Evolutionary conservation across 768 basidiomycete genomes (phyloP).

Genomic region (Suillus decipiens): DNA sequence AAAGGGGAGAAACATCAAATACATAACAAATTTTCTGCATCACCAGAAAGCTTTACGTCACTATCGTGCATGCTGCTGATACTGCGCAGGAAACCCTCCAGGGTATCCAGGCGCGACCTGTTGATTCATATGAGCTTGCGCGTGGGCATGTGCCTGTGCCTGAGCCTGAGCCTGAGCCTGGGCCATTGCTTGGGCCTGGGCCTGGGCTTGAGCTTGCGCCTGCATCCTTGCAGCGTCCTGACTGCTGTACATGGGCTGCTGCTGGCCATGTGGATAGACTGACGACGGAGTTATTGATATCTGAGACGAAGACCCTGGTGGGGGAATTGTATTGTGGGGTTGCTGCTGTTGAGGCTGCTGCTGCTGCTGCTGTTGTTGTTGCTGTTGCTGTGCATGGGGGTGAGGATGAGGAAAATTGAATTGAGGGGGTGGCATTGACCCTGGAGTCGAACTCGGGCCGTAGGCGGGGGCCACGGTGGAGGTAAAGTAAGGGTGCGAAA

Average conservation of each 20-base stretch:
- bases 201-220: constrained; percentile 45
- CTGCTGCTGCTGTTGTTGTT: constrained; percentile 49
- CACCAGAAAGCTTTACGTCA: background rate
- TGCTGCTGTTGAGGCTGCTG: constrained; percentile 43
- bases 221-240: constrained; percentile 39
- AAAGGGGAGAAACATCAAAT: constrained; percentile 3
- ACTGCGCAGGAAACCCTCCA: constrained; percentile 32
- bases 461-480: constrained; percentile 41
- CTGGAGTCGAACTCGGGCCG: constrained; percentile 39
- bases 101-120: constrained; percentile 31
- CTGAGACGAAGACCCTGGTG: constrained; percentile 23
- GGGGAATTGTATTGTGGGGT: constrained; percentile 39
- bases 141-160: constrained; percentile 21
- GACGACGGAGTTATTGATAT: background rate
- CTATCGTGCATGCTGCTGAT: constrained; percentile 33
- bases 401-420: constrained; percentile 73
- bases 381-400: constrained; percentile 48
- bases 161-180: constrained; percentile 41
- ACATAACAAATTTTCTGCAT: background rate
- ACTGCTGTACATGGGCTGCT: constrained; percentile 34
- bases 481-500: constrained; percentile 91
- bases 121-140: constrained; percentile 27
- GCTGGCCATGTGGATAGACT: constrained; percentile 32
- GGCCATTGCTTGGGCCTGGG: constrained; percentile 46
- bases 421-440: constrained; percentile 66